These are phyloP conservation scores for Cryptococcus sp. DNA, from an alignment of 1,284 basidiomycete species.

Conservation along the genomic window DNA sequence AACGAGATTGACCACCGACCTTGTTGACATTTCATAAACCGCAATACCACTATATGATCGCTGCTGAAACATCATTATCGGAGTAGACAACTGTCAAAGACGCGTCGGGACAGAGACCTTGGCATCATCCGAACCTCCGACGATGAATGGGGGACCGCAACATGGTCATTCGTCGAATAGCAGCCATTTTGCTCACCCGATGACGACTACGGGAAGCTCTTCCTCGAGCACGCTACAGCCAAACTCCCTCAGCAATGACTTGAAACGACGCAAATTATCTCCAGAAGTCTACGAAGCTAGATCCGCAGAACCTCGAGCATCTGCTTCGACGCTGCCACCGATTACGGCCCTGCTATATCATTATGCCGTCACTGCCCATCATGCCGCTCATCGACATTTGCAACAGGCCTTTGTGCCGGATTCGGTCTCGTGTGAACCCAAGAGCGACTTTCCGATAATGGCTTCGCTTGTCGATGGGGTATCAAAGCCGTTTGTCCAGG, in stretches of 20 bases:
- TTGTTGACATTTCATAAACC: background rate
- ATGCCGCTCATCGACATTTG: constrained; percentile 28
- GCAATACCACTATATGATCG: background rate
- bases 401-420: constrained; percentile 43
- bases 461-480: background rate
- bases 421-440: constrained; percentile 7
- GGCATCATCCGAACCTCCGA: no score
- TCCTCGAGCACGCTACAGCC: background rate
- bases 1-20: background rate
- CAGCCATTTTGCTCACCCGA: no score
- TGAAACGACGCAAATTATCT: background rate
- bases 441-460: background rate
- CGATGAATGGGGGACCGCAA: no score
- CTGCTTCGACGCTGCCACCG: background rate
- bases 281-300: background rate
- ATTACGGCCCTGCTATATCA: constrained; percentile 35
- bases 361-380: constrained; percentile 35
- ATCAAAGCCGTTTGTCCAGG: constrained; percentile 20
- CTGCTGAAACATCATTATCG: background rate
- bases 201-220: background rate
- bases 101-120: no score
- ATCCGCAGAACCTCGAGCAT: background rate
- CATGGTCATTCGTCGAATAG: no score
- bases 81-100: background rate
- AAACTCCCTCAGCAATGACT: background rate